Conservation (phyloP, 306 rosid species). For the Ceratonia siliqua region DNA sequence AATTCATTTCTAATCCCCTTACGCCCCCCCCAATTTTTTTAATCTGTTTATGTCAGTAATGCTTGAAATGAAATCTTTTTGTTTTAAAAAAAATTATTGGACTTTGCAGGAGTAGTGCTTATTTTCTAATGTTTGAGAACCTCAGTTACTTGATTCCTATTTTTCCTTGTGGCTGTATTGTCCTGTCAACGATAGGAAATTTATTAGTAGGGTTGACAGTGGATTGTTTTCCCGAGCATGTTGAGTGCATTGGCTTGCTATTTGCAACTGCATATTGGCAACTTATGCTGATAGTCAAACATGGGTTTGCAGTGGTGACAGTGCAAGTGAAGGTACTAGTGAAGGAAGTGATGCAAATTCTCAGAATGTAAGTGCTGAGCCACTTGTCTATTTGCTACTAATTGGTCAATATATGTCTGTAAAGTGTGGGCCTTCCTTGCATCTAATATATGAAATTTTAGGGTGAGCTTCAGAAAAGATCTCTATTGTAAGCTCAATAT, state of each 20-base stretch:
- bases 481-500: neutral
- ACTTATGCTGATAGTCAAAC: constrained; percentile 45
- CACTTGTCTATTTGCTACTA: constrained; percentile 21
- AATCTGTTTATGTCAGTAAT: neutral
- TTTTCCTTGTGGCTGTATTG: constrained; percentile 9
- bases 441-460: neutral
- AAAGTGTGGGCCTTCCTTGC: neutral
- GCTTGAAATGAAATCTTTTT: constrained; percentile 2
- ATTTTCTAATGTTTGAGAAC: constrained; percentile 2
- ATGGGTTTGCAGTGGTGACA: constrained; percentile 81
- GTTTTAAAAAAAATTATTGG: neutral
- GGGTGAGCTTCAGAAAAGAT: too few species aligned
- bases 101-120: neutral
- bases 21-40: neutral
- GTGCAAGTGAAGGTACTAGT: constrained; percentile 90
- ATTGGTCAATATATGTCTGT: constrained; percentile 15
- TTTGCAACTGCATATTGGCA: constrained; percentile 28
- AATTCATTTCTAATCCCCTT: neutral
- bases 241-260: constrained; percentile 24
- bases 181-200: neutral
- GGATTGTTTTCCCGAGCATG: neutral
- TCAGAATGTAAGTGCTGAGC: constrained; percentile 69
- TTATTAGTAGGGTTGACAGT: neutral
- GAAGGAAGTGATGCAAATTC: constrained; percentile 96
- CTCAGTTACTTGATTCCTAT: constrained; percentile 10